These are phyloP conservation scores for Phialemonium atrogriseum DNA, from an alignment of 2,329 filamentous ascomycete species.

Conservation along the genomic window DNA sequence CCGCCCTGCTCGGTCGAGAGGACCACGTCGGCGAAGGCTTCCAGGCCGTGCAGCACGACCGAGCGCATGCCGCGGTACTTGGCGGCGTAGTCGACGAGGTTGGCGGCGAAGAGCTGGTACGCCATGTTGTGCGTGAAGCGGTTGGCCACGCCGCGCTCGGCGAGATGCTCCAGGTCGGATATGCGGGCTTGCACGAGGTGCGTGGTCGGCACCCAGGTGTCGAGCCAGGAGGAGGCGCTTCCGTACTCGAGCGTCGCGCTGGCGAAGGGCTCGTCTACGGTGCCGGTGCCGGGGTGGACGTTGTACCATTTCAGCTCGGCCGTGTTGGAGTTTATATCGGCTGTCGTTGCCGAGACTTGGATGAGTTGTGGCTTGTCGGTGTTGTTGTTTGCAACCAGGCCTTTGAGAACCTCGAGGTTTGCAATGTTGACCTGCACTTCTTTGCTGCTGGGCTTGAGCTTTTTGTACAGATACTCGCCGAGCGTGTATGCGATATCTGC, in stretches of 20 bases:
- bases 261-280: constrained; percentile 29
- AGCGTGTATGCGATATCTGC: constrained; percentile 59
- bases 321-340: constrained; percentile 34
- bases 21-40: constrained; percentile 20
- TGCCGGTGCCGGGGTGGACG: constrained; percentile 23
- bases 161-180: constrained; percentile 36
- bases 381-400: constrained; percentile 22
- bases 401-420: constrained; percentile 27
- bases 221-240: constrained; percentile 40
- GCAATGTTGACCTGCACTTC: constrained; percentile 27
- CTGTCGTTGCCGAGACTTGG: constrained; percentile 19
- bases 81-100: constrained; percentile 27
- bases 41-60: constrained; percentile 25
- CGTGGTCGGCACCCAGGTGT: constrained; percentile 45
- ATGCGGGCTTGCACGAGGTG: constrained; percentile 48
- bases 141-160: constrained; percentile 46
- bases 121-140: constrained; percentile 55
- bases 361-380: constrained; percentile 20
- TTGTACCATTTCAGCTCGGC: constrained; percentile 34
- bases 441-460: constrained; percentile 35
- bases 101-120: constrained; percentile 40
- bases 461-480: constrained; percentile 48
- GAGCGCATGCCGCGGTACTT: constrained; percentile 30
- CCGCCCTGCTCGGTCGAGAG: constrained; percentile 19
- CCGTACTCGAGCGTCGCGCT: constrained; percentile 44